Evolutionary conservation across 495 filamentous ascomycete species (phyloP), one percentile per base, ranked within the genome.

Genomic region (Aspergillus steynii): DNA sequence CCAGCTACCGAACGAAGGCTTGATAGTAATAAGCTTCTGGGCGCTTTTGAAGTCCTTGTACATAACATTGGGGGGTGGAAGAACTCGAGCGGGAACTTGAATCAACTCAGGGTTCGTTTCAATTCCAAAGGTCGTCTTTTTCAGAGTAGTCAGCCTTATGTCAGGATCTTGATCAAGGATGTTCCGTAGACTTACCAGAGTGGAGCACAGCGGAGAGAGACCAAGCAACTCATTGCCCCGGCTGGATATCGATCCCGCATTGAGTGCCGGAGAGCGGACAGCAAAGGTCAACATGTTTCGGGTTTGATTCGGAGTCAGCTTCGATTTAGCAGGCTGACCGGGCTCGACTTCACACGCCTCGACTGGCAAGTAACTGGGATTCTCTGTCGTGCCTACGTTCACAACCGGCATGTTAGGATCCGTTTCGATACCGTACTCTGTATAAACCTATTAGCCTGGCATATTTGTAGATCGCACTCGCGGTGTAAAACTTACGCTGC

Each of bases 251-350:
- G 86, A 88, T 20, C 74, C 58, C 0, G 88, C 89, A 64, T 96
- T 96, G 42, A 80, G 74, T 0, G 72, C 77, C 0, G 91, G 89
- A 9, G 72, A 71, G 12, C 90, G 82, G 37, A 87, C 89, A 1
- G 92, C 87, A 68, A 93, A 90, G 2, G 65, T 68, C 26, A 91
- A 81, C 88, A 94, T 94, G 0, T 70, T 54, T 0, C 77, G 70
- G 0, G 86, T 88, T 64, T 92, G 90, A 2, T 74, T 68, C 0
- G 78, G 71, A 14, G 65, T 70, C 27, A 92, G 78, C 69, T 86
- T 85, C 9, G 58, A 14, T 12, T 68, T 63, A 14, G 86, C 69
- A 9, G 83, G 64, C 67, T 97, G 91, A 0, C 91, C 91, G 7
- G 85, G 82, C 4, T 86, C 62, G 7, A 96, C 82, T 2, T 65